phyloP scores from a whole-genome alignment of 2,329 filamentous ascomycete species.

The Sporothrix brasiliensis region DNA sequence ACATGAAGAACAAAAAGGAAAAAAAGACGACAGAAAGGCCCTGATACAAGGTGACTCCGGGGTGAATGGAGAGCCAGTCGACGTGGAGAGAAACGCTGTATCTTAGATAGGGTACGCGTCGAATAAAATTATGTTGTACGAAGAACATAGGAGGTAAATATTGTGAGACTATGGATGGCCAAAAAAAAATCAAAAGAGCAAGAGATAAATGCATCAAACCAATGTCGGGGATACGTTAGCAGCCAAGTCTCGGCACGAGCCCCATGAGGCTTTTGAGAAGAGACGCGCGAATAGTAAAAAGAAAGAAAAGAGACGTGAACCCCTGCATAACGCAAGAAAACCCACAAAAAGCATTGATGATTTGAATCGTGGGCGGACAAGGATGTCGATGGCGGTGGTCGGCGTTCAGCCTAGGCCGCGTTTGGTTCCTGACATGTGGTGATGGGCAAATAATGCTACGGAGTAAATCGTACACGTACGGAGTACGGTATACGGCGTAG shows the following conservation, averaged over 20 bases:
- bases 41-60: constrained; percentile 3
- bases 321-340: constrained; percentile 3
- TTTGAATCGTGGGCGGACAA: not conserved
- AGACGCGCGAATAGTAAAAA: not conserved
- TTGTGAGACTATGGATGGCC: not conserved
- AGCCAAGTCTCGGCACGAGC: constrained; percentile 7
- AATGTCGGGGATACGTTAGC: not conserved
- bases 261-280: not conserved
- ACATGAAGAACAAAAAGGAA: not conserved
- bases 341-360: constrained; percentile 1
- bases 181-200: not conserved
- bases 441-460: not conserved
- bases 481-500: too few relatives aligned
- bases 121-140: not conserved
- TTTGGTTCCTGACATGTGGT: constrained; percentile 6
- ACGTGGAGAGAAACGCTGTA: not conserved
- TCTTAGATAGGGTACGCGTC: not conserved
- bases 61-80: not conserved
- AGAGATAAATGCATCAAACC: too few relatives aligned
- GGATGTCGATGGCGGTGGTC: constrained; percentile 4
- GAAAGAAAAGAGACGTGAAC: not conserved
- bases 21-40: not conserved
- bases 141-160: not conserved
- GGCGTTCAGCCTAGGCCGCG: constrained; percentile 5
- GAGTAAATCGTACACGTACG: too few relatives aligned